Base-by-base conservation (phyloP, 1,284 basidiomycete genomes). In the Sphagnurus paluster region DNA sequence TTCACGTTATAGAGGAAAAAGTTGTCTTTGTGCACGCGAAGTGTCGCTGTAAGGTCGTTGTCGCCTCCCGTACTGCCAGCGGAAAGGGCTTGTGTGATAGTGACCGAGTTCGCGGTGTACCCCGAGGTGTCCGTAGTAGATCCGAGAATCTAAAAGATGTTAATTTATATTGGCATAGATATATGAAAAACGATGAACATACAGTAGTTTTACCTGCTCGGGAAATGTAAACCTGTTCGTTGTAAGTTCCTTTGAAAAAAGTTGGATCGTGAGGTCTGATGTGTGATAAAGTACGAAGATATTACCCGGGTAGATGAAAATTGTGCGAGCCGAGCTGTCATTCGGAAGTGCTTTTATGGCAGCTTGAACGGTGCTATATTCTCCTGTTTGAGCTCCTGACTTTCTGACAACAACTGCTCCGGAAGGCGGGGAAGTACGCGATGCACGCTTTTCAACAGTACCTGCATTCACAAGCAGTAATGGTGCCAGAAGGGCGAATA, bases 1-100 rank as follows among this genome's bases (percentile, higher is more conserved):
- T 66, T 59, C 11, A 65, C 50, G 39, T 65, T 66, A 44, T 66
- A 66, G 26, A 65, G 41, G 13, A 55, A 50, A 42, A 68, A 58
- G 38, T 62, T 50, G 32, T 56, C 56, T 44, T 55, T 62, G 44
- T 65, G 60, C 3, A 65, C 57, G 11, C 62, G 56, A 9, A 67
- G 55, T 2, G 65, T 65, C 0, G 61, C 63, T 19, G 55, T 60
- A 5, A 47, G 28, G 41, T 65, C 50, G 35, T 52, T 43, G 23
- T 38, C 38, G 26, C 50, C 42, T 6, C 42, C 29, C 23, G n/a
- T n/a, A n/a, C 40, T 33, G 11, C 42, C 42, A 4, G 50, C 50
- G 10, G 58, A 59, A 11, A 56, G 43, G 16, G 50, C 39, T 26
- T 57, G 55, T 2, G 52, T 44, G 26, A 67, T 52, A 13, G 54